phyloP scores from a whole-genome alignment of 2,329 filamentous ascomycete genomes.

The Ascomycota sp. region DNA sequence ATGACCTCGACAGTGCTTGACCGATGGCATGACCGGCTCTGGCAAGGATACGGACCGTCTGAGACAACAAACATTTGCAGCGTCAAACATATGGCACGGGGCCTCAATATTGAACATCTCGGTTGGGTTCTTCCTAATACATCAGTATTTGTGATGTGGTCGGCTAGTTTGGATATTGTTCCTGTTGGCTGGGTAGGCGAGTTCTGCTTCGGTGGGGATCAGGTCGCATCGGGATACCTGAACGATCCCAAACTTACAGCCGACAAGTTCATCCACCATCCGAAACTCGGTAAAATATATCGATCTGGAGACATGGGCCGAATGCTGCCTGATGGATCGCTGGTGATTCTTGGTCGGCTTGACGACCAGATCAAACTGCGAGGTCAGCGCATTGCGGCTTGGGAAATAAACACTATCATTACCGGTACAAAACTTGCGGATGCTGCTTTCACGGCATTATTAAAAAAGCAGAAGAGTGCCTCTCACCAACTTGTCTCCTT shows the following conservation, averaged over 20 bases:
- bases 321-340: constrained; percentile 52
- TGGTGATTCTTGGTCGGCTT: constrained; percentile 49
- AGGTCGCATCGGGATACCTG: constrained; percentile 57
- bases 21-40: constrained; percentile 47
- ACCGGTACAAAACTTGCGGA: constrained; percentile 25
- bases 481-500: constrained; percentile 43
- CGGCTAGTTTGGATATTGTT: constrained; percentile 25
- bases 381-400: constrained; percentile 58
- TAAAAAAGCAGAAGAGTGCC: constrained; percentile 16
- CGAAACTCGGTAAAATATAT: constrained; percentile 49
- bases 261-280: constrained; percentile 46
- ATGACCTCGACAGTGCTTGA: constrained; percentile 49
- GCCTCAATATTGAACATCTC: constrained; percentile 50
- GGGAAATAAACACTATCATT: constrained; percentile 46
- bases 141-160: constrained; percentile 41
- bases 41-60: constrained; percentile 64
- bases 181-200: constrained; percentile 58
- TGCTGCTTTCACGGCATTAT: constrained; percentile 42
- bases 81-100: constrained; percentile 35
- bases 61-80: constrained; percentile 81
- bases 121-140: constrained; percentile 55
- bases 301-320: constrained; percentile 64
- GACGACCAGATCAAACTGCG: constrained; percentile 68
- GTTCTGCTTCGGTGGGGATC: constrained; percentile 67
- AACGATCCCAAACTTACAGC: constrained; percentile 38